Base-by-base conservation (phyloP, 2,329 filamentous ascomycete species). In the Colletotrichum plurivorum region DNA sequence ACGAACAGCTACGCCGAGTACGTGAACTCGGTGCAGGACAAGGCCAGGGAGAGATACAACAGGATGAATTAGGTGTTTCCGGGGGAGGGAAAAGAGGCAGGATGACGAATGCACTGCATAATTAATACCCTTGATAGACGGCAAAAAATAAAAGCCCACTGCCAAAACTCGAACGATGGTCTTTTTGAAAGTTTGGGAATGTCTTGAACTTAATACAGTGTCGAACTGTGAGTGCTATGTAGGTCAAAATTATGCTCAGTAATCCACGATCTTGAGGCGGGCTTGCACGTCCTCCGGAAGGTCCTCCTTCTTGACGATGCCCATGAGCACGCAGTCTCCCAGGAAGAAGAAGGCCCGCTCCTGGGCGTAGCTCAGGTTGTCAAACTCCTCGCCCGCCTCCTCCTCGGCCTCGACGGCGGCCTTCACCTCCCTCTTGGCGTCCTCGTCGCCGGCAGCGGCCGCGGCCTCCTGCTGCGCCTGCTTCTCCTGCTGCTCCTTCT, bases 271-370 rank as follows among this genome's bases (percentile, higher is more conserved):
- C 84, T 95, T 97, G 69, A 97, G 77, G 76, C 85, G 87, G 58
- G 81, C 78, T 73, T 86, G 83, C 75, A 97, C 76, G n/a, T 85
- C 84, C 72, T 88, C 85, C 0, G 94, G 94, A 72, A 99, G 81
- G 25, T 98, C 94, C 73, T 95, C 92, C 70, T 85, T 79, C 77
- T 87, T 89, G 46, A 96, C 85, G 46, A 99, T 81, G 0, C 94
- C 94, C 80, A 97, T 80, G 63, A 87, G 83, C 64, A 98, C 83
- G 60, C 94, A 90, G 82, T 99, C 96, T 1, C 94, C 95, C 93
- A 95, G 97, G 82, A 99, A 96, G 81, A 98, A 96, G 82, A 96
- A 85, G 0, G 94, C 95, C 15, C 96, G 87, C 73, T 98, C 93
- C 80, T 97, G 94, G 8, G 96, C 91, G 81, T 98, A 99, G 12